A percentile compares a stretch with the other conserved stretches of the same genome.
phyloP scores from a whole-genome alignment of 192 early-diverging fungal species.

The Coemansia javaensis region DNA sequence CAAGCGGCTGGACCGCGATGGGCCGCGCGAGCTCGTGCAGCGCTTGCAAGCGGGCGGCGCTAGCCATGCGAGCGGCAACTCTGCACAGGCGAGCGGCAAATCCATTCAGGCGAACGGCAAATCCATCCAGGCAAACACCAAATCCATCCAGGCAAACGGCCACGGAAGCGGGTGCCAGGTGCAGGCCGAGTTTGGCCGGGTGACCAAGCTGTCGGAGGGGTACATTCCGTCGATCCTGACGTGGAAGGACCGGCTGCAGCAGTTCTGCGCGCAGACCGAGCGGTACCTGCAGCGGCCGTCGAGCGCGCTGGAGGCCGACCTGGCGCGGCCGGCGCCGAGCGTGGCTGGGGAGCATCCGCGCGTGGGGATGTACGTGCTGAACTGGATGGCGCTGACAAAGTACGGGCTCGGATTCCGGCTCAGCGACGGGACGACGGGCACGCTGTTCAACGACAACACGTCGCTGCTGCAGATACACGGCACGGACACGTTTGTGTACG shows the following conservation, averaged over 20 bases:
- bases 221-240: conserved; percentile 34
- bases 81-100: too few species aligned
- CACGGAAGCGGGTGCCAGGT: conserved; percentile 9
- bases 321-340: neutral
- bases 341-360: conserved; percentile 14
- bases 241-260: conserved; percentile 33
- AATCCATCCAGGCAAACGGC: conserved; percentile 1
- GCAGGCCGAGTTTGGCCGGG: conserved; percentile 34
- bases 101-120: too few species aligned
- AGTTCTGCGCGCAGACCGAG: conserved; percentile 22
- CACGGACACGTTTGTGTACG: conserved; percentile 26
- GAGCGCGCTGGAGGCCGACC: conserved; percentile 15
- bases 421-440: conserved; percentile 77
- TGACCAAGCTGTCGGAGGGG: conserved; percentile 38
- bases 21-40: too few species aligned
- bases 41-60: conserved; percentile 2
- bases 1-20: neutral
- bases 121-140: neutral
- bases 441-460: conserved; percentile 86
- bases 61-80: conserved; percentile 1
- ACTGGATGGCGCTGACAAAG: conserved; percentile 80
- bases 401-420: conserved; percentile 89
- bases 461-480: conserved; percentile 50
- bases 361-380: conserved; percentile 68
- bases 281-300: conserved; percentile 19